Base-by-base conservation (phyloP, 352 stramenopile species). In the Thalassiosira livingstoniorum region DNA sequence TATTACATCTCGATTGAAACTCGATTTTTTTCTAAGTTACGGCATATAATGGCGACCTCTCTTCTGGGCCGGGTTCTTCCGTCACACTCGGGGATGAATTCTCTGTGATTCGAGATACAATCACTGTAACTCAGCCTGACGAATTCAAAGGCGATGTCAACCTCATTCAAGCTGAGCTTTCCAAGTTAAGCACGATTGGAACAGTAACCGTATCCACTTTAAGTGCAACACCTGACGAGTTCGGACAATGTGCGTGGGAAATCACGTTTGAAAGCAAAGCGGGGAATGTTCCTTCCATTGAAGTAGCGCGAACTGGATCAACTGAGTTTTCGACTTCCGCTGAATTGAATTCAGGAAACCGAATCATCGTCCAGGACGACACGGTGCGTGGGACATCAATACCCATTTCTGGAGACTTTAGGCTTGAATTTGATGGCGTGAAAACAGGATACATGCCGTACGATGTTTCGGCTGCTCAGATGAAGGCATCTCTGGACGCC, bases 241-340 rank as follows among this genome's bases (percentile, higher is more conserved):
- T 90, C 11, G 75, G 87, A 10, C 87, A 96, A 57, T 99, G 97
- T 76, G 93, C 88, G 1, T 98, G 96, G 96, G 85, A 90, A 58
- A 88, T 99, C 34, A 98, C 96, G 0, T 98, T 99, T 70, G 94
- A 98, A 62, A 96, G 92, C 7, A 98, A 98, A 72, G 96, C 96
- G 2, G 96, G 96, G 15, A 69, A 96, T 72, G 64, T 87, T 7
- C 37, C 58, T 64, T 53, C 76, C 32, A 37, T 92, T 32, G 65
- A 88, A 55, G 86, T 87, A 63, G 58, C 78, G 39, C 66, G 71
- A 37, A 82, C 70, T 23, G 73, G 69, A 34, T 80, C 73, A 11
- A 84, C 66, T 75, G 74, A 65, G 54, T 91, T 84, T 84, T 89
- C 87, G 32, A 86, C 83, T 34, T 68, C 69, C 53, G 81, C 75